These are phyloP conservation scores for Zizania latifolia DNA, from an alignment of 176 grass and related monocot species.

Conservation along the genomic window DNA sequence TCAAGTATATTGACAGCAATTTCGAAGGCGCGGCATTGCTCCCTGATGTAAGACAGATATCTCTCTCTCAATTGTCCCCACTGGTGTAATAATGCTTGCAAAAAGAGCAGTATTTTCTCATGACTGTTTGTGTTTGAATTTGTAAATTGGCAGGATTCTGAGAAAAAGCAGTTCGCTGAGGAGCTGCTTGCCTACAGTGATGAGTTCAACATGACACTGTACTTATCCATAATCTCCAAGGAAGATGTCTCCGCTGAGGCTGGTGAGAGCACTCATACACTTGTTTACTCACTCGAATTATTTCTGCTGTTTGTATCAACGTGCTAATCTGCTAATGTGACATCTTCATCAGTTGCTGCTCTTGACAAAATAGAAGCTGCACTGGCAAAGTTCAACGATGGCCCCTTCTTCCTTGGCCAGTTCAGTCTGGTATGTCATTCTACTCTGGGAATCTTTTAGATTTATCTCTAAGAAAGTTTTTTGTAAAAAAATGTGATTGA, in stretches of 20 bases:
- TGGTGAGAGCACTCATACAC: slow-evolving; percentile 19
- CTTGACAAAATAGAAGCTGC: slow-evolving; percentile 78
- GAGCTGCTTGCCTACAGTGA: slow-evolving; percentile 59
- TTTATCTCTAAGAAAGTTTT: background rate
- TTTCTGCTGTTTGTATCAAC: background rate
- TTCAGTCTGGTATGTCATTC: slow-evolving; percentile 69
- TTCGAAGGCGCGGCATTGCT: slow-evolving; percentile 66
- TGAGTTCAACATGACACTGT: slow-evolving; percentile 34
- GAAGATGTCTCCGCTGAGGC: slow-evolving; percentile 40
- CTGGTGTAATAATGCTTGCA: background rate
- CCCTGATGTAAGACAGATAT: slow-evolving; percentile 65
- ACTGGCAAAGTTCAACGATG: slow-evolving; percentile 68
- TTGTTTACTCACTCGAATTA: background rate
- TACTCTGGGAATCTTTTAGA: background rate
- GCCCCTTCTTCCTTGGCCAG: slow-evolving; percentile 78
- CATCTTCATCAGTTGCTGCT: slow-evolving; percentile 49
- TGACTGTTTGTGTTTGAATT: background rate
- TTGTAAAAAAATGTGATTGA: background rate
- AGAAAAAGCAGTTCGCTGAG: slow-evolving; percentile 64
- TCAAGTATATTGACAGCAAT: slow-evolving; percentile 67
- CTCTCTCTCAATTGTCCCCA: background rate
- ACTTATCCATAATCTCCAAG: slow-evolving; percentile 32
- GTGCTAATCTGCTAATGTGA: slow-evolving; percentile 9
- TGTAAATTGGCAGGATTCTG: slow-evolving; percentile 43
- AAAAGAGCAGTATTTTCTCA: background rate